Conservation (phyloP, 257 asterid species). For the Rhazya stricta region DNA sequence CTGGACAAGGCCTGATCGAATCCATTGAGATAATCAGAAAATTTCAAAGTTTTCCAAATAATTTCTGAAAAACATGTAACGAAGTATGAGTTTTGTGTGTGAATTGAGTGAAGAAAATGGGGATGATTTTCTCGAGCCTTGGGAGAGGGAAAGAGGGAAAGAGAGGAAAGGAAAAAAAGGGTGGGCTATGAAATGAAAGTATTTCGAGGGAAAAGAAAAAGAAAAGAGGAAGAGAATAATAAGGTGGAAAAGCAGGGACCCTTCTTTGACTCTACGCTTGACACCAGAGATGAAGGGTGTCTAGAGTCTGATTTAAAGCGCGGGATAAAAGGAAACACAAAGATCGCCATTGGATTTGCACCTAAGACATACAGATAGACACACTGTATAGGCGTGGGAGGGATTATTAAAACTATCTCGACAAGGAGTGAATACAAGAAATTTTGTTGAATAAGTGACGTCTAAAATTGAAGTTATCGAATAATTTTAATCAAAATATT, state of each 20-base stretch:
- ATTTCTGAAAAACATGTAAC: slow-evolving; percentile 10
- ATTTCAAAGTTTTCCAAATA: not conserved
- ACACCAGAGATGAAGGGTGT: slow-evolving; percentile 7
- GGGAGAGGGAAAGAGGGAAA: not conserved
- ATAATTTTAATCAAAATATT: too few relatives aligned
- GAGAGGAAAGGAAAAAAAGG: not conserved
- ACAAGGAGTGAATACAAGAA: too few relatives aligned
- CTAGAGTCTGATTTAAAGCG: slow-evolving; percentile 13
- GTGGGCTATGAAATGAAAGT: slow-evolving; percentile 18
- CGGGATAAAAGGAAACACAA: slow-evolving; percentile 3
- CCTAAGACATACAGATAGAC: not conserved
- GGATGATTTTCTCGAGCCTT: not conserved
- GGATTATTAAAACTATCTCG: not conserved
- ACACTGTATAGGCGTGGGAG: not conserved
- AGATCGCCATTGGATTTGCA: not conserved
- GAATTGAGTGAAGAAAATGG: slow-evolving; percentile 1
- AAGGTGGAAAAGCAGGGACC: slow-evolving; percentile 16
- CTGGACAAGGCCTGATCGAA: slow-evolving; percentile 40
- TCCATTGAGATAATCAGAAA: slow-evolving; percentile 47
- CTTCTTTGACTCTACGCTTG: slow-evolving; percentile 30
- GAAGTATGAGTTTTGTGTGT: not conserved
- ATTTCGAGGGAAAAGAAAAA: slow-evolving; percentile 10
- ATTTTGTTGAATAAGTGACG: too few relatives aligned
- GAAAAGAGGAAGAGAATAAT: slow-evolving; percentile 8
- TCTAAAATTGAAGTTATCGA: too few relatives aligned